Percentiles rank a stretch among this genome's conserved stretches.
Conservation (phyloP, 805 yeast genomes). For the Sugiyamaella qingdaonensis region DNA sequence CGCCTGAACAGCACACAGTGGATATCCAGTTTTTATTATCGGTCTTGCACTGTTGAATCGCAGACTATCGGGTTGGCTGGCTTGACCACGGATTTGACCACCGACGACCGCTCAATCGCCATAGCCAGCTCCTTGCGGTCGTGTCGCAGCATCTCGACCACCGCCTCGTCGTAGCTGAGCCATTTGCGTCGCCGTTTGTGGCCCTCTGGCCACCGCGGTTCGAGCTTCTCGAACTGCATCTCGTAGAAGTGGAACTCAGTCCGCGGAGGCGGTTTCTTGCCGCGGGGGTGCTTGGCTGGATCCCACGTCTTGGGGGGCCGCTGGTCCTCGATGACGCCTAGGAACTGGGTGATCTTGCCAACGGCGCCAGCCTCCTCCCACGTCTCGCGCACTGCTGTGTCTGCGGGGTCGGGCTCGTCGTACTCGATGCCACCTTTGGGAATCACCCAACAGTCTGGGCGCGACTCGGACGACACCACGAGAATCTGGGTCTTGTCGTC, state of each 20-base stretch:
- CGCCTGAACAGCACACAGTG: too few relatives aligned
- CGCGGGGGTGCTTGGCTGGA: slow-evolving; percentile 15
- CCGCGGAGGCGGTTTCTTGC: slow-evolving; percentile 49
- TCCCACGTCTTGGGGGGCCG: slow-evolving; percentile 47
- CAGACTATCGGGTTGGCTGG: too few relatives aligned
- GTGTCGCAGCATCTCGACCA: slow-evolving; percentile 28
- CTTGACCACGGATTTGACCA: slow-evolving; percentile 1
- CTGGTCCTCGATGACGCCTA: slow-evolving; percentile 66
- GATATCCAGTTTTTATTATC: too few relatives aligned
- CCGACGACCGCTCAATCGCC: slow-evolving; percentile 26
- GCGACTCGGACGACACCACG: slow-evolving; percentile 71
- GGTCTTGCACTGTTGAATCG: too few relatives aligned
- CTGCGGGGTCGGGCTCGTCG: slow-evolving; percentile 55
- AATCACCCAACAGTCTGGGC: slow-evolving; percentile 70
- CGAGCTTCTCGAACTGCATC: slow-evolving; percentile 55
- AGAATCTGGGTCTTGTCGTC: slow-evolving; percentile 56
- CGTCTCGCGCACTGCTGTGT: slow-evolving; percentile 76
- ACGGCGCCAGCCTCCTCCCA: slow-evolving; percentile 98
- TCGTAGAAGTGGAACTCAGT: slow-evolving; percentile 89
- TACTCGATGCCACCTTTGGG: slow-evolving; percentile 95
- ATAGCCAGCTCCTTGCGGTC: slow-evolving; percentile 31
- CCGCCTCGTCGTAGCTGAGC: slow-evolving; percentile 44
- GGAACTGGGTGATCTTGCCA: slow-evolving; percentile 51
- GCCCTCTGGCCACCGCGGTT: slow-evolving; percentile 72
- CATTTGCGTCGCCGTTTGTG: slow-evolving; percentile 61